A percentile compares a stretch with the other conserved stretches of the same genome.
Conservation (phyloP, 192 early-diverging fungal genomes). For the Coemansia sp. region DNA sequence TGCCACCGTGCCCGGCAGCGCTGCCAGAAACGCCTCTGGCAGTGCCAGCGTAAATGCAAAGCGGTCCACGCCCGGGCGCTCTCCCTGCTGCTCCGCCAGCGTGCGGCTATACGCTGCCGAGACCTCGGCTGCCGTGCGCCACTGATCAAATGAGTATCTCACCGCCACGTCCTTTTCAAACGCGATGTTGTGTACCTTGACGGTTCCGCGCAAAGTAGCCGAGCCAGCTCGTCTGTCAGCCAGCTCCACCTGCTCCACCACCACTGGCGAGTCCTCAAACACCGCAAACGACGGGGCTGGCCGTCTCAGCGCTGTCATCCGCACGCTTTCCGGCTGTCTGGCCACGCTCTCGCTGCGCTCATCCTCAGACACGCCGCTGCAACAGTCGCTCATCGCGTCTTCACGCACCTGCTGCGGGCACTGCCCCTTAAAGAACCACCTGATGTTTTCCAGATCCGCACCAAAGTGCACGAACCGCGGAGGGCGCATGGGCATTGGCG, state of each 20-base stretch:
- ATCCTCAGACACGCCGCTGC: conserved; percentile 19
- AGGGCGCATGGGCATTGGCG: conserved; percentile 24
- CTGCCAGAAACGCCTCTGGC: conserved; percentile 26
- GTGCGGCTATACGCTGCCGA: conserved; percentile 62
- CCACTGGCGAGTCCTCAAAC: conserved; percentile 54
- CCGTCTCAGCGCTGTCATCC: conserved; percentile 37
- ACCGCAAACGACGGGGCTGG: conserved; percentile 43
- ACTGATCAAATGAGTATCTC: conserved; percentile 78
- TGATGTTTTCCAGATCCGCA: conserved; percentile 65
- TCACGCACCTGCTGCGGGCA: conserved; percentile 56
- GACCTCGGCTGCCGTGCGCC: conserved; percentile 70
- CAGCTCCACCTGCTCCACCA: conserved; percentile 59
- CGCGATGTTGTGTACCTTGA: conserved; percentile 81
- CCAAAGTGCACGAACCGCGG: conserved; percentile 69
- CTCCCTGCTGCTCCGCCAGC: conserved; percentile 45
- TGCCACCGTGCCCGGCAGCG: conserved; percentile 54
- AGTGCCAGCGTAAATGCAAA: conserved; percentile 70
- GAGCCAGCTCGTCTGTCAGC: conserved; percentile 49
- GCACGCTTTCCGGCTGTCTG: conserved; percentile 21
- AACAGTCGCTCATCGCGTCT: conserved; percentile 34
- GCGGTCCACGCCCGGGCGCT: conserved; percentile 60
- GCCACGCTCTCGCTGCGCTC: conserved; percentile 3
- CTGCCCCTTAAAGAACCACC: conserved; percentile 69
- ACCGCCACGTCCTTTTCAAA: conserved; percentile 81
- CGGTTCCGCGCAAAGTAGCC: conserved; percentile 58